phyloP scores from a whole-genome alignment of 2,329 filamentous ascomycete species.

The Cryphonectria carpinicola region DNA sequence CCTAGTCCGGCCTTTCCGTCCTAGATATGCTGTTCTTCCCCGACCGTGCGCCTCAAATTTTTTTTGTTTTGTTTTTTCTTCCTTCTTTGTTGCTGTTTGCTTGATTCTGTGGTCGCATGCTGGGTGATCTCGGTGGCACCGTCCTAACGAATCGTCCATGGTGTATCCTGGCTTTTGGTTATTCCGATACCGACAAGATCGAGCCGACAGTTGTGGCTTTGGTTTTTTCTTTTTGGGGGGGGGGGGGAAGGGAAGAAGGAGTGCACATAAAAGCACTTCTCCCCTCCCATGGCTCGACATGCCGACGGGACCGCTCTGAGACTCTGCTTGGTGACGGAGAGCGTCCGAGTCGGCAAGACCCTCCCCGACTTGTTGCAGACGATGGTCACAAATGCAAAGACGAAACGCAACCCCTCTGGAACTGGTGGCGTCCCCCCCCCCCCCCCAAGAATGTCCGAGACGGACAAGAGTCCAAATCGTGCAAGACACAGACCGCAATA shows the following conservation, averaged over 20 bases:
- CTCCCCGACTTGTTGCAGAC: not conserved
- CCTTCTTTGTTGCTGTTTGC: not conserved
- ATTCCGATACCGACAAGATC: not conserved
- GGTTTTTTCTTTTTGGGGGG: not conserved
- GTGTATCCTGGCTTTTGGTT: not conserved
- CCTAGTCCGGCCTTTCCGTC: not conserved
- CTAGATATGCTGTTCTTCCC: constrained; percentile 9
- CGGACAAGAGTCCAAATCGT: not conserved
- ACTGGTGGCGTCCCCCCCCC: not conserved
- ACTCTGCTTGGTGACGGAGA: not conserved
- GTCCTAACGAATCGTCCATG: not conserved
- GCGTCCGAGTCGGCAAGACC: not conserved
- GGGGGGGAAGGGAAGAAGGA: not conserved
- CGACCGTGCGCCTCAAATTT: not conserved
- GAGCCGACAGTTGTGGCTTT: not conserved
- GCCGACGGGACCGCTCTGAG: not conserved
- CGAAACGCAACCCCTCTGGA: not conserved
- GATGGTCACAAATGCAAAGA: not conserved
- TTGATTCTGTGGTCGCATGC: not conserved
- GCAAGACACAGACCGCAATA: not conserved
- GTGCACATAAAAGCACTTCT: not conserved
- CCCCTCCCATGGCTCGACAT: not conserved
- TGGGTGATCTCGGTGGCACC: not conserved
- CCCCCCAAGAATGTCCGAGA: not conserved
- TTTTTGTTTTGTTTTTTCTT: too few species aligned